Evolutionary conservation across 1,284 basidiomycete species (phyloP), one percentile per base, ranked within the genome.

Genomic region (Xerocomus minutiporus): DNA sequence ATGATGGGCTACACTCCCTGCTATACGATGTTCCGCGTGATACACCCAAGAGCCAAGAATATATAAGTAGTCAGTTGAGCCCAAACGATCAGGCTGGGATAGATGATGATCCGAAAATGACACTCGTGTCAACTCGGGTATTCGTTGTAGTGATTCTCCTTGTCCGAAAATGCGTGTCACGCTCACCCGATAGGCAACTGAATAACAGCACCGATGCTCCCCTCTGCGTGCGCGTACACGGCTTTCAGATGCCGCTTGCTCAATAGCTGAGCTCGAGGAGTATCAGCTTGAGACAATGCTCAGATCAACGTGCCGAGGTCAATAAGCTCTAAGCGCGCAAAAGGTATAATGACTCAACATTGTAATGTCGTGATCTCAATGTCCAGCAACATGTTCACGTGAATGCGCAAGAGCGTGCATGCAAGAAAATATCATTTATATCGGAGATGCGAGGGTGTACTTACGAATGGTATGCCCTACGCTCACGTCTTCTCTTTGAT

Each of bases 401-500:
- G 38, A 39, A 47, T 25, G 50, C 26, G n/a, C 12, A 36, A 55
- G 36, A 51, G 49, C 29, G 59, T 50, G 62, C 60, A 57, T 60
- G 61, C 55, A 59, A 59, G 57, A 58, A 65, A 69, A 61, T 62
- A 71, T 69, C 52, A 70, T 67, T 64, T 15, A 20, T 34, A 28
- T 52, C 46, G 31, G 50, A 55, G 55, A 67, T 59, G 59, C 32
- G 56, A 58, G 35, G 54, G 59, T 55, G 58, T 67, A 70, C 66
- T 71, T 69, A 67, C 67, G 65, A 52, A 56, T 56, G 56, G 48
- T 52, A 57, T 57, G 46, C 53, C 65, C 55, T 54, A 56, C 44
- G 42, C 53, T 57, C 53, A 65, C 8, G 32, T 40, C 51, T 57
- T 48, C 52, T 43, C 54, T 50, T 49, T 35, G 32, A 31, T 53